Conservation (phyloP, 2,329 filamentous ascomycete species). For the Helotiales sp. region DNA sequence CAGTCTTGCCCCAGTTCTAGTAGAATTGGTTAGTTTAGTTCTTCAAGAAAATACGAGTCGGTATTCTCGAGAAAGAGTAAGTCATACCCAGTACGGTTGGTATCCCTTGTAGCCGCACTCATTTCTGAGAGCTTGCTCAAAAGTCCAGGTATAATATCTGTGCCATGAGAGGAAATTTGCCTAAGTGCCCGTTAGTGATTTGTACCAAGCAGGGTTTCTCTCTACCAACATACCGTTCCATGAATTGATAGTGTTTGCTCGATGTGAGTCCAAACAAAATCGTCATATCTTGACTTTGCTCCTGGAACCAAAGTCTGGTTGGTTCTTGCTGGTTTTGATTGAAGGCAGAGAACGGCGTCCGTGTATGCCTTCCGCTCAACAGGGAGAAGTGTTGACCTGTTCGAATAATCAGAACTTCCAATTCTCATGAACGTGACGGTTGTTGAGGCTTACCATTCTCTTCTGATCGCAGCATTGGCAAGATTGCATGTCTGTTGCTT, state of each 20-base stretch:
- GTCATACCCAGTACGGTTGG: constrained; percentile 43
- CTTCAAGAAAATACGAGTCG: background rate
- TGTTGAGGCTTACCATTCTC: constrained; percentile 49
- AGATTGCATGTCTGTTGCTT: constrained; percentile 42
- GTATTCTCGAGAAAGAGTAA: background rate
- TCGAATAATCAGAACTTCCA: background rate
- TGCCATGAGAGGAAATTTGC: constrained; percentile 51
- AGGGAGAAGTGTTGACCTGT: constrained; percentile 31
- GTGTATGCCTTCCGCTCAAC: constrained; percentile 42
- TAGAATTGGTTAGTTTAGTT: constrained; percentile 32
- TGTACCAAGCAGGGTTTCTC: no score
- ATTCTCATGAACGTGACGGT: background rate
- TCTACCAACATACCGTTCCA: constrained; percentile 35
- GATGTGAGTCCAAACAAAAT: constrained; percentile 47
- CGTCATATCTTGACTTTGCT: constrained; percentile 44
- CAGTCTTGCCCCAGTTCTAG: constrained; percentile 53
- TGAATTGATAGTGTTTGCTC: constrained; percentile 42
- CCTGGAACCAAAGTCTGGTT: constrained; percentile 40
- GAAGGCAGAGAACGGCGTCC: constrained; percentile 47
- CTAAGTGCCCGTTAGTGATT: no score
- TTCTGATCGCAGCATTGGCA: constrained; percentile 46
- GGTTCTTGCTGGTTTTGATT: constrained; percentile 42
- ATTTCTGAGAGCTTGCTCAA: constrained; percentile 49
- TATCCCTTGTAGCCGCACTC: constrained; percentile 52
- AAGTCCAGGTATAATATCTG: constrained; percentile 49